A percentile compares a stretch with the other conserved stretches of the same genome.
Conservation (phyloP, 129 eudicot genomes). For the Pulicaria dysenterica region DNA sequence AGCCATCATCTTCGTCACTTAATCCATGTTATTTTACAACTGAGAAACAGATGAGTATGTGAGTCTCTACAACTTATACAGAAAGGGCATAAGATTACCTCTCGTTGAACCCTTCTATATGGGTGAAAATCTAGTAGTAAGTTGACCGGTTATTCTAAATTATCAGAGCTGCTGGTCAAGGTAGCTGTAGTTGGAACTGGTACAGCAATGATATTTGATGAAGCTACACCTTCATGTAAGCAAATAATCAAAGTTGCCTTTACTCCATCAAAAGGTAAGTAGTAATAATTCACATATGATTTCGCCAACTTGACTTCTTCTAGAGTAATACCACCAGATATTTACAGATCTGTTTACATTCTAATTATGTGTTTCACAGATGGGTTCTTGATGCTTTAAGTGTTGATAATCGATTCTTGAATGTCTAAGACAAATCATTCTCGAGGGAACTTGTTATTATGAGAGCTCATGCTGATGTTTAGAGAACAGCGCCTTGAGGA, state of each 20-base stretch:
- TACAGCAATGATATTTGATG: slow-evolving; percentile 71
- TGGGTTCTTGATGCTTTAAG: slow-evolving; percentile 86
- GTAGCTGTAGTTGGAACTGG: slow-evolving; percentile 89
- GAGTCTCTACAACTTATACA: too few relatives aligned
- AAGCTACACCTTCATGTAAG: slow-evolving; percentile 42
- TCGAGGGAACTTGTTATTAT: slow-evolving; percentile 19
- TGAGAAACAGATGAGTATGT: too few relatives aligned
- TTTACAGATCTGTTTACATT: slow-evolving; percentile 5
- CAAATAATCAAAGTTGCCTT: slow-evolving; percentile 64
- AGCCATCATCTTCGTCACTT: too few relatives aligned
- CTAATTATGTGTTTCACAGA: slow-evolving; percentile 40
- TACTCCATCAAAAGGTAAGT: slow-evolving; percentile 83
- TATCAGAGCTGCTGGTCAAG: slow-evolving; percentile 83
- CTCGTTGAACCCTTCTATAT: too few relatives aligned
- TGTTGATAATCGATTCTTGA: slow-evolving; percentile 24
- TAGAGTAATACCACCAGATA: not conserved
- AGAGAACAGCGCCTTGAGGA: not conserved
- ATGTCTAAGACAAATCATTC: not conserved
- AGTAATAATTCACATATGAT: not conserved
- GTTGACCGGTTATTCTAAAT: slow-evolving; percentile 8
- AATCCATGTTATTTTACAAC: too few relatives aligned
- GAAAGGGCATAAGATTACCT: too few relatives aligned
- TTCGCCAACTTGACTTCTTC: not conserved
- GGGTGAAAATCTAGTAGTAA: not conserved
- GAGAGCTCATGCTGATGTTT: slow-evolving; percentile 20